Base-by-base conservation (phyloP, 352 stramenopile genomes). In the Pythium periplocum region DNA sequence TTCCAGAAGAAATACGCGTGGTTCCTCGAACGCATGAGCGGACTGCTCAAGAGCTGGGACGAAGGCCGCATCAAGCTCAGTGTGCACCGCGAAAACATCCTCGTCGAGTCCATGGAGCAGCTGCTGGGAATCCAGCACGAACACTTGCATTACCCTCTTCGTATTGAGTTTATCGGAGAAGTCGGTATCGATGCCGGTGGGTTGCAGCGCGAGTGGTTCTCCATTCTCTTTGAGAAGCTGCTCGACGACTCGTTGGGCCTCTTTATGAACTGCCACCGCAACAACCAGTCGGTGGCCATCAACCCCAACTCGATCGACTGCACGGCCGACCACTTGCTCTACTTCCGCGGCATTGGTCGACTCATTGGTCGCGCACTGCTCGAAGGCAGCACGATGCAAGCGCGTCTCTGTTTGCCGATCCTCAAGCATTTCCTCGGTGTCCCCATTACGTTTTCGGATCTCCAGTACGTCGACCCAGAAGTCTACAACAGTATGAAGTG, bases 101-200 rank as follows among this genome's bases (percentile, higher is more conserved):
- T 93, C 1, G 75, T 87, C 47, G 82, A 93, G 59, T 85, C 73
- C 11, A 90, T 93, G 77, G 82, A 93, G 54, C 81, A 93, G 48
- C 51, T 93, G 32, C 55, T 90, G 37, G 78, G 78, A 11, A 86
- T 89, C 66, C 79, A 87, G 51, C 57, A 70, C 5, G 73, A 87
- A 37, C 75, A 90, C 44, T 78, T 93, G 42, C 79, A 87, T 43
- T 89, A 85, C 52, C 87, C 84, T 41, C 55, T 96, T 1, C 77
- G 84, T 1, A 90, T 95, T 55, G 84, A 96, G 61, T 97, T 97
- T 58, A 64, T 93, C 5, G 80, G 77, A 3, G 83, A 93, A 57
- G 61, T 78, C 31, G 83, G 78, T 12, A 86, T 91, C 50, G 83
- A 93, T 45, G 83, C 83, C 17, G 83, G 83, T 9, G 83, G 79